Conservation (phyloP, 164 flowering plant genomes). For the Tinospora cordifolia region DNA sequence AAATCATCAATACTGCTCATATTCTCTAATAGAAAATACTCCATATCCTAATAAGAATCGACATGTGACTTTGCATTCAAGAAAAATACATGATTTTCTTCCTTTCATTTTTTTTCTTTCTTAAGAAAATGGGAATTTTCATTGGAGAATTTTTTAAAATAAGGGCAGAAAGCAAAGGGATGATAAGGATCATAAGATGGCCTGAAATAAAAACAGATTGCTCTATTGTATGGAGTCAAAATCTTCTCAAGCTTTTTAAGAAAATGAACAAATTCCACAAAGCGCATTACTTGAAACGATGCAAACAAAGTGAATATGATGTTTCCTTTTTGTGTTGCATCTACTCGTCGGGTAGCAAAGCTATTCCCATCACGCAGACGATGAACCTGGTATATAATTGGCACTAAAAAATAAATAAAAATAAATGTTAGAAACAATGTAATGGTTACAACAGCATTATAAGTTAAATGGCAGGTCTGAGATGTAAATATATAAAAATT, state of each 20-base stretch:
- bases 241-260: background rate
- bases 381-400: constrained; percentile 77
- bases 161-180: background rate
- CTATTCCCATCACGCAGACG: constrained; percentile 83
- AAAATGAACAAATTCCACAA: background rate
- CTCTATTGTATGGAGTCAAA: background rate
- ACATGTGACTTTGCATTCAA: background rate
- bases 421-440: background rate
- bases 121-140: background rate
- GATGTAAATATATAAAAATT: background rate
- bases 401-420: constrained; percentile 52
- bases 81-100: no score
- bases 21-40: background rate
- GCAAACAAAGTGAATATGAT: constrained; percentile 73
- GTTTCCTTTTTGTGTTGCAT: constrained; percentile 79
- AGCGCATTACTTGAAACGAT: constrained; percentile 69
- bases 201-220: no score
- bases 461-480: background rate
- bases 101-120: background rate
- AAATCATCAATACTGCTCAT: no score
- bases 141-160: background rate
- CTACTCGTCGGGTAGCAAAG: constrained; percentile 87
- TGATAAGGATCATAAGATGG: background rate
- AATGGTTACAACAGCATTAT: background rate
- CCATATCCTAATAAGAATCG: background rate